Percentiles rank a stretch among this genome's conserved stretches.
These are phyloP conservation scores for Phytopythium helicoides DNA, from an alignment of 352 stramenopile species.

Conservation along the genomic window DNA sequence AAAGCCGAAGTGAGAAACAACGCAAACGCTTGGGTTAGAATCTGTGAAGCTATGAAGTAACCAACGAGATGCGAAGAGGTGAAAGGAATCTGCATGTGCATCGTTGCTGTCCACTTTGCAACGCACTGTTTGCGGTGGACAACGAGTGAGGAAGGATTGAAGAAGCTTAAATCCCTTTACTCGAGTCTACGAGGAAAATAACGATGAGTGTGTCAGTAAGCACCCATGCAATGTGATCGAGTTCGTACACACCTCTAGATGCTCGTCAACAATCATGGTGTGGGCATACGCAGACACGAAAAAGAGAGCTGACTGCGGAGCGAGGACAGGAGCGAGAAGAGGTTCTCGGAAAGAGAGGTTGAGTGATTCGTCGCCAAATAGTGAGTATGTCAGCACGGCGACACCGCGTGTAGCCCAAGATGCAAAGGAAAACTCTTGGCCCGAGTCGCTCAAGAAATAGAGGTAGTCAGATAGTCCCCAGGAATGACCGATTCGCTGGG, in stretches of 20 bases:
- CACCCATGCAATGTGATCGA: not conserved
- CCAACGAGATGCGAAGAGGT: not conserved
- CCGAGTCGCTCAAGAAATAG: constrained; percentile 49
- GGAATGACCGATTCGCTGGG: constrained; percentile 14
- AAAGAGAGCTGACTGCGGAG: constrained; percentile 47
- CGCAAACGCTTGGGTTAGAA: not conserved
- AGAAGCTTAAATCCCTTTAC: constrained; percentile 29
- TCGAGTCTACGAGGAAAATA: constrained; percentile 20
- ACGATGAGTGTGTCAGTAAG: too few species aligned
- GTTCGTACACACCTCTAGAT: constrained; percentile 22
- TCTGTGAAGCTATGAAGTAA: not conserved
- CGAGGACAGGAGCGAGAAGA: constrained; percentile 19
- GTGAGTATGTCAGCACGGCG: constrained; percentile 25
- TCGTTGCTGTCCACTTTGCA: not conserved
- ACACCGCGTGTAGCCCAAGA: constrained; percentile 59
- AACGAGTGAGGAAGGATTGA: constrained; percentile 8
- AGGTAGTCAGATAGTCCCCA: constrained; percentile 34
- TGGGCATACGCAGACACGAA: constrained; percentile 34
- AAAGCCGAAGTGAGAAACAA: not conserved
- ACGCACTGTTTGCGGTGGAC: constrained; percentile 4
- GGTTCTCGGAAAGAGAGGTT: not conserved
- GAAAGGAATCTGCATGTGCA: not conserved
- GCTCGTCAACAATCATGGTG: constrained; percentile 34
- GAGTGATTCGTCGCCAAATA: constrained; percentile 18
- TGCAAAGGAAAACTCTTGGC: constrained; percentile 56